Evolutionary conservation across 768 basidiomycete genomes (phyloP), one percentile per base, ranked within the genome.

Genomic region (Candolleomyces eurysporus): DNA sequence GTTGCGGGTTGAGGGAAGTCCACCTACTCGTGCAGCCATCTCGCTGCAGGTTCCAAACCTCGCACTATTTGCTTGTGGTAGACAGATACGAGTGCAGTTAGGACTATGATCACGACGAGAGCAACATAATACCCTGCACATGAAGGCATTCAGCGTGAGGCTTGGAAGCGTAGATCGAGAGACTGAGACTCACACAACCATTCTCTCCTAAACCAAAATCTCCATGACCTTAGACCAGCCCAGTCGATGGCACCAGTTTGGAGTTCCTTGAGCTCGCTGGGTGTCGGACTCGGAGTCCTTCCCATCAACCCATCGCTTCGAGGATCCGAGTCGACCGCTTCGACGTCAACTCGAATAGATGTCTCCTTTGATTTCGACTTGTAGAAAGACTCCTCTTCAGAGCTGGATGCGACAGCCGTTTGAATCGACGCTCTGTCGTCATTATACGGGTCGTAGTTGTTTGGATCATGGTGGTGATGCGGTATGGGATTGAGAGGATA

Each of bases 31-130:
- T 88, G 82, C 66, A 93, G 74, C 84, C 83, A 85, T 32, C 80
- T 76, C 0, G 90, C 88, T 5, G 80, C 79, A 0, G 90, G 90
- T 30, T 79, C 84, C 51, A 94, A 77, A 83, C 82, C 85, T 10
- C 80, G 58, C 4, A 94, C 87, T 63, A 95, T 92, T 78, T 89
- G 81, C 59, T 79, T 78, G 68, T 93, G 87, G 66, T 84, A 90
- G 10, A 90, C 70, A 9, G 80, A 77, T 54, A 89, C 77, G 59
- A 91, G 80, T 2, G 75, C 76, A 13, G 80, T 76, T 22, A 89
- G 19, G 57, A 80, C 75, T 39, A 84, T 53, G 57, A 85, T 72
- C 36, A 90, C 55, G 51, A 79, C 63, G 3, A 78, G 61, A n/a
- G 75, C 68, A 8, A 88, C 73, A 59, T 86, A 88, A 66, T 82